Conservation (phyloP, 1,139 yeast genomes). For the Nakaseomyces kungkrabaensis region DNA sequence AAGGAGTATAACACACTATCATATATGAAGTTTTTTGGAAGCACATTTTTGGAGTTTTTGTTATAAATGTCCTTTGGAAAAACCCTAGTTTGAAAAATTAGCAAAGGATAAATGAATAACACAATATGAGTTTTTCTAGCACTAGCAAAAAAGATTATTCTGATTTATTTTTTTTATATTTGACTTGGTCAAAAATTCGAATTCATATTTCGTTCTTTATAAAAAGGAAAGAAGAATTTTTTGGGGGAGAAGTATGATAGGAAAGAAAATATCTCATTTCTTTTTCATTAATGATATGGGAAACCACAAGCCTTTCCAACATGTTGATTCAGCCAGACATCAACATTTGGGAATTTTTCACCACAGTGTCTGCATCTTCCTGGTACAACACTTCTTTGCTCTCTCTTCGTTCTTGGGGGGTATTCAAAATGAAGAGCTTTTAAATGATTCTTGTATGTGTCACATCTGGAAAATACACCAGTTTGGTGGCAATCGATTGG, state of each 20-base stretch:
- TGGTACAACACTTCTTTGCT: slow-evolving; percentile 53
- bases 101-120: no score
- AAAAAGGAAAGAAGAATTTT: no score
- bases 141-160: no score
- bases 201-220: no score
- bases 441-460: slow-evolving; percentile 82
- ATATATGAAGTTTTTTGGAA: no score
- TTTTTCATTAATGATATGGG: slow-evolving; percentile 12
- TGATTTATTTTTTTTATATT: no score
- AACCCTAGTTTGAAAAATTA: no score
- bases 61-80: no score
- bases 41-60: no score
- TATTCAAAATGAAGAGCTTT: slow-evolving; percentile 85
- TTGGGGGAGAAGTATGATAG: background rate
- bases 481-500: slow-evolving; percentile 54
- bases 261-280: background rate
- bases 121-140: no score
- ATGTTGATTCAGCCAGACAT: slow-evolving; percentile 69
- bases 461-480: slow-evolving; percentile 81
- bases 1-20: no score
- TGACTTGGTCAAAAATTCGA: no score
- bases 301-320: slow-evolving; percentile 50
- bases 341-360: slow-evolving; percentile 52
- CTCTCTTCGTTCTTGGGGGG: slow-evolving; percentile 79
- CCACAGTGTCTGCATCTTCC: slow-evolving; percentile 80